Evolutionary conservation across 2,329 filamentous ascomycete species (phyloP).

Genomic region (Amesomyces nigricolor): DNA sequence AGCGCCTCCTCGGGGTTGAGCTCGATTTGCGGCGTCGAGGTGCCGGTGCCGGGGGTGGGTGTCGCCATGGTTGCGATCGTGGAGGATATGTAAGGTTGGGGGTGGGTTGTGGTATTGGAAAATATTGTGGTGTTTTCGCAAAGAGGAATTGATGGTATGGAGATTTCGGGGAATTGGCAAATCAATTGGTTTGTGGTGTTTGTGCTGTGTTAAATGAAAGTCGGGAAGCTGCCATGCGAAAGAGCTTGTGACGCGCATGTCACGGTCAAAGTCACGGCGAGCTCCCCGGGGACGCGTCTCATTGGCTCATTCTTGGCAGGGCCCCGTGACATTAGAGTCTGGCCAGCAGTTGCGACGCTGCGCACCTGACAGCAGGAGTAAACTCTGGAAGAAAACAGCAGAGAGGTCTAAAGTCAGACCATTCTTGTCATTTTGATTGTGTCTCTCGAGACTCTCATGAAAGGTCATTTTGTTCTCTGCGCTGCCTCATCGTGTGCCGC

Average conservation of each 20-base stretch:
- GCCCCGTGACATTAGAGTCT: background rate
- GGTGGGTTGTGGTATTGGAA: background rate
- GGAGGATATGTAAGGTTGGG: background rate
- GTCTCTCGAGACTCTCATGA: too few species aligned
- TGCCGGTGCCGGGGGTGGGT: slow-evolving; percentile 28
- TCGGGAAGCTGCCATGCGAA: slow-evolving; percentile 10
- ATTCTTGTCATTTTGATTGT: too few species aligned
- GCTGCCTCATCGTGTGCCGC: too few species aligned
- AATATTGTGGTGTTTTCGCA: background rate
- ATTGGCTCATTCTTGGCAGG: slow-evolving; percentile 16
- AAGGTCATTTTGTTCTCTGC: too few species aligned
- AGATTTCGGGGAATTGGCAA: background rate
- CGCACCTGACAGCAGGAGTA: background rate
- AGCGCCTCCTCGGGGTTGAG: slow-evolving; percentile 32
- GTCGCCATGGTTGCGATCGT: slow-evolving; percentile 24
- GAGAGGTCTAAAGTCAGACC: background rate
- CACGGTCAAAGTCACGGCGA: slow-evolving; percentile 2
- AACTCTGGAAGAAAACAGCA: background rate
- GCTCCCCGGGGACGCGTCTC: slow-evolving; percentile 15
- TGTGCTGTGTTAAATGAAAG: background rate
- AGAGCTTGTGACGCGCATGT: slow-evolving; percentile 15
- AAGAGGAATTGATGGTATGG: background rate
- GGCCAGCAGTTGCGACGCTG: background rate
- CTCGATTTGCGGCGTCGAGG: slow-evolving; percentile 30
- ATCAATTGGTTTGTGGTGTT: background rate